A percentile compares a stretch with the other conserved stretches of the same genome.
Conservation (phyloP, 2,329 filamentous ascomycete species). For the Trichoderma oligosporum region DNA sequence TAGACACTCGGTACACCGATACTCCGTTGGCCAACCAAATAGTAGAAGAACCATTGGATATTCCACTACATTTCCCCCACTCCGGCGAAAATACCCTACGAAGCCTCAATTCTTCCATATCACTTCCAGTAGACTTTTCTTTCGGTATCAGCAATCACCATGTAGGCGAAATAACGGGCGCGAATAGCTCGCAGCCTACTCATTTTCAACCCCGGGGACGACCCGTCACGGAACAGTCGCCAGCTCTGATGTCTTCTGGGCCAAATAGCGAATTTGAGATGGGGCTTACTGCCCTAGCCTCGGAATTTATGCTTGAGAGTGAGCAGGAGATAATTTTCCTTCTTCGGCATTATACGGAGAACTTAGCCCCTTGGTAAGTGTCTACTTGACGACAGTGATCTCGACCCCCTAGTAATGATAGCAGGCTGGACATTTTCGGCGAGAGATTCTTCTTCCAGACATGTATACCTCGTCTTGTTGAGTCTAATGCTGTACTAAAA, state of each 20-base stretch:
- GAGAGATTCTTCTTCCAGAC: conserved; percentile 6
- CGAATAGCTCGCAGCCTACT: neutral
- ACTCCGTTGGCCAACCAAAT: neutral
- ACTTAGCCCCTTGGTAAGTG: conserved; percentile 1
- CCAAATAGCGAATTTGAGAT: neutral
- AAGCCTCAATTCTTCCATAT: neutral
- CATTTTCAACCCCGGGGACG: neutral
- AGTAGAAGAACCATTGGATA: neutral
- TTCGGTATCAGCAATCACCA: neutral
- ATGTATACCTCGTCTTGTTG: neutral
- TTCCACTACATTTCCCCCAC: neutral
- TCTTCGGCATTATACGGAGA: conserved; percentile 10
- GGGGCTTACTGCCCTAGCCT: conserved; percentile 2
- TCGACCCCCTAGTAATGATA: neutral
- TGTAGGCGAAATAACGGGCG: neutral
- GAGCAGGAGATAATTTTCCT: conserved; percentile 12
- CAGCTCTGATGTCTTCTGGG: neutral
- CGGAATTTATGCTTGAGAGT: conserved; percentile 11
- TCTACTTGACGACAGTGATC: too few relatives aligned
- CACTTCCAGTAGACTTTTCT: neutral
- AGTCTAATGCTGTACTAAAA: neutral
- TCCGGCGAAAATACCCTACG: neutral
- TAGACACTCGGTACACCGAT: neutral
- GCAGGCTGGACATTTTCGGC: conserved; percentile 1
- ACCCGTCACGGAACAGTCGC: neutral